These are phyloP conservation scores for Penicillium malachiteum DNA, from an alignment of 495 filamentous ascomycete species.

Conservation along the genomic window DNA sequence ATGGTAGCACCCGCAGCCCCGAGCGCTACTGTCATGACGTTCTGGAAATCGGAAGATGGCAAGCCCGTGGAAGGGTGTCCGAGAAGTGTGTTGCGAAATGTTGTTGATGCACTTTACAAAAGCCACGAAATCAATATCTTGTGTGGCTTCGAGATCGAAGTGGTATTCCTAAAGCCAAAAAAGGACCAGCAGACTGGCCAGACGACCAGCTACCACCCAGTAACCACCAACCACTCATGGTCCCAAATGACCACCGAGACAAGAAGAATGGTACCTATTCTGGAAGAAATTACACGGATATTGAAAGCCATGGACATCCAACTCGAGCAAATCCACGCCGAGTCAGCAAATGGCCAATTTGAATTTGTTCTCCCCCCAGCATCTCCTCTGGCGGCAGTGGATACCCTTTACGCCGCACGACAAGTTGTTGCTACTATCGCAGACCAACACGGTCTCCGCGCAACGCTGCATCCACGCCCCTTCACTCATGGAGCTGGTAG, in stretches of 20 bases:
- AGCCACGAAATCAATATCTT: constrained; percentile 51
- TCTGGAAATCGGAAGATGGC: constrained; percentile 50
- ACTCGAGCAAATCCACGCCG: constrained; percentile 75
- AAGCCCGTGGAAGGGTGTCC: constrained; percentile 50
- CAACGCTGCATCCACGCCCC: constrained; percentile 79
- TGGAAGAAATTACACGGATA: constrained; percentile 61
- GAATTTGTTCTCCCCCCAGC: constrained; percentile 73
- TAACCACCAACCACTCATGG: constrained; percentile 50
- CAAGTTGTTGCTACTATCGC: constrained; percentile 58
- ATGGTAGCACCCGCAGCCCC: constrained; percentile 17
- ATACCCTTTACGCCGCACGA: constrained; percentile 69
- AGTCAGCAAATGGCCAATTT: constrained; percentile 72
- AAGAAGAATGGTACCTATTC: constrained; percentile 46
- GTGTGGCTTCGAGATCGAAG: constrained; percentile 81
- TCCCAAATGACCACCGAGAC: constrained; percentile 43
- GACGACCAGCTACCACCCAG: constrained; percentile 17
- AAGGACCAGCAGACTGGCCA: constrained; percentile 14
- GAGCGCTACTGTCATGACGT: constrained; percentile 57
- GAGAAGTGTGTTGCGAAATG: constrained; percentile 52
- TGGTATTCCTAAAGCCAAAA: constrained; percentile 59
- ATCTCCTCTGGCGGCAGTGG: constrained; percentile 66
- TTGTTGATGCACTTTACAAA: constrained; percentile 46
- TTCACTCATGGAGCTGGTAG: constrained; percentile 38
- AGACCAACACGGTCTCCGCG: constrained; percentile 50
- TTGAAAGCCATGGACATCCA: constrained; percentile 62